Percentiles rank a stretch among this genome's conserved stretches.
phyloP scores from a whole-genome alignment of 1,284 basidiomycete genomes.

The Rhodotorula sp. region DNA sequence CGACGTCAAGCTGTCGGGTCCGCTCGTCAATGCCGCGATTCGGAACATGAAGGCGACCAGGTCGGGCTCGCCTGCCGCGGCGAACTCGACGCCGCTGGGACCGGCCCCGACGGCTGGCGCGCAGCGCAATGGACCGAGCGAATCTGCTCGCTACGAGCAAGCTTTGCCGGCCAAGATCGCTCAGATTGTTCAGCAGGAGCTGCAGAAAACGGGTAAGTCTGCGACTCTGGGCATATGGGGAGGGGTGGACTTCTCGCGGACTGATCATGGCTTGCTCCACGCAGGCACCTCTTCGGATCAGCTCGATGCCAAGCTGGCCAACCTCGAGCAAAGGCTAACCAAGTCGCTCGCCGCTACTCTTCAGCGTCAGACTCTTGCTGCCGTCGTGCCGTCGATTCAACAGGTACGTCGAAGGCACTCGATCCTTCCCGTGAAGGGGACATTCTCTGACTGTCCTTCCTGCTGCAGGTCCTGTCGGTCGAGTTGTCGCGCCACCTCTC shows the following conservation, averaged over 20 bases:
- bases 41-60: conserved; percentile 14
- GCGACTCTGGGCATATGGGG: not conserved
- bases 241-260: not conserved
- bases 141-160: conserved; percentile 52
- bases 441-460: too few species aligned
- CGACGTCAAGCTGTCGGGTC: conserved; percentile 12
- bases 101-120: too few species aligned
- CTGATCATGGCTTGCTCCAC: not conserved
- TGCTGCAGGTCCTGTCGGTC: conserved; percentile 61
- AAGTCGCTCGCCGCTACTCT: not conserved
- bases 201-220: conserved; percentile 74
- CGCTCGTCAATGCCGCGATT: conserved; percentile 24
- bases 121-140: not conserved
- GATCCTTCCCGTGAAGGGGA: too few species aligned
- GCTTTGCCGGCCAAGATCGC: conserved; percentile 68
- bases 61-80: not conserved
- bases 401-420: not conserved
- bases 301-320: not conserved
- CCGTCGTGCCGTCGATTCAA: not conserved
- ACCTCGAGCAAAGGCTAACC: not conserved
- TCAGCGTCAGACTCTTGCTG: not conserved
- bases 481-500: conserved; percentile 73
- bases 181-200: conserved; percentile 53
- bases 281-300: not conserved
- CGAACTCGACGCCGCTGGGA: not conserved